Conservation (phyloP, 2,329 filamentous ascomycete genomes). For the Sarocladium kiliense region DNA sequence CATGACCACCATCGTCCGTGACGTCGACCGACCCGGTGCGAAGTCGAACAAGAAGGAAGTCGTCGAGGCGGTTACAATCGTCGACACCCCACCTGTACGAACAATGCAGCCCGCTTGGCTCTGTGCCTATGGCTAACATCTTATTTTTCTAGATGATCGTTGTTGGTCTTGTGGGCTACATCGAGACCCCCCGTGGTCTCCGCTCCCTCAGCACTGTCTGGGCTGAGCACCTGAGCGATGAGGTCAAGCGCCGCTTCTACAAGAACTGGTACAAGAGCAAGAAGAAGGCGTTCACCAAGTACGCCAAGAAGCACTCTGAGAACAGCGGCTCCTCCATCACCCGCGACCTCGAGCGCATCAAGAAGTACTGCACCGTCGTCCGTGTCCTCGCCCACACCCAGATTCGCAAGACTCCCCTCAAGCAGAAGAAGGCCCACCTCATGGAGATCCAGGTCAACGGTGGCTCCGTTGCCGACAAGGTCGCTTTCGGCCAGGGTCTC, state of each 20-base stretch:
- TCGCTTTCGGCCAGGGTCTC: constrained; percentile 87
- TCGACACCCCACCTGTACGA: constrained; percentile 94
- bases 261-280: constrained; percentile 99
- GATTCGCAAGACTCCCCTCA: constrained; percentile 97
- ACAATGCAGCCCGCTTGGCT: constrained; percentile 77
- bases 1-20: constrained; percentile 99
- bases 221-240: constrained; percentile 98
- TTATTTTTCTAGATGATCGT: constrained; percentile 78
- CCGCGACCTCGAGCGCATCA: constrained; percentile 98
- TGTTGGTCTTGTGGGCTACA: constrained; percentile 99
- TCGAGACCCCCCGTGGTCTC: constrained; percentile 98
- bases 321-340: constrained; percentile 83
- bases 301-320: constrained; percentile 99
- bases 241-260: constrained; percentile 99
- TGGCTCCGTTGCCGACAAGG: constrained; percentile 92
- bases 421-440: constrained; percentile 99
- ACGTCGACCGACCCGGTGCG: constrained; percentile 96
- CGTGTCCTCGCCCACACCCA: constrained; percentile 99
- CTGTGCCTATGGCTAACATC: constrained; percentile 68
- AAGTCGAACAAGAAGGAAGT: constrained; percentile 99
- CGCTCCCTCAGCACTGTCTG: constrained; percentile 99
- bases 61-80: constrained; percentile 80
- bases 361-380: constrained; percentile 99
- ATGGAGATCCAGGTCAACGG: constrained; percentile 99
- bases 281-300: constrained; percentile 99